Percentiles rank a stretch among this genome's conserved stretches.
Evolutionary conservation across 108 stramenopile species (phyloP).

Genomic region (Cylindrotheca closterium): DNA sequence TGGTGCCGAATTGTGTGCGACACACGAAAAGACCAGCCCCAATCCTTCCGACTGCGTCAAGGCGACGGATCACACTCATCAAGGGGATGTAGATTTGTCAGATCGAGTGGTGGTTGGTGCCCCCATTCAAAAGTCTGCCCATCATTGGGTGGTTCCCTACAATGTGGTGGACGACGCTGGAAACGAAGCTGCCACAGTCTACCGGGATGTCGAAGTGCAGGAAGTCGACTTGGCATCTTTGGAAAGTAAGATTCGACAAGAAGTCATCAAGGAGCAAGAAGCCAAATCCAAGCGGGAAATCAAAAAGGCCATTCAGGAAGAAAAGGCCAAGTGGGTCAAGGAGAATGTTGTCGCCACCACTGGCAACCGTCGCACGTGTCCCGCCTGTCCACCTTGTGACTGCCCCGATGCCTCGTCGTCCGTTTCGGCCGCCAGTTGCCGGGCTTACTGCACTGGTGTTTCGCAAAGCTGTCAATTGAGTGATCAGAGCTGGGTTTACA

Average conservation of each 20-base stretch:
- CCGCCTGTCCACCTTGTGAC: constrained; percentile 30
- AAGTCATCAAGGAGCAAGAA: constrained; percentile 35
- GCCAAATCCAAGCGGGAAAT: constrained; percentile 43
- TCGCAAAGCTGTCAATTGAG: constrained; percentile 25
- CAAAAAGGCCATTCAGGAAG: constrained; percentile 47
- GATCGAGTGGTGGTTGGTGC: constrained; percentile 67
- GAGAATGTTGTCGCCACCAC: constrained; percentile 15
- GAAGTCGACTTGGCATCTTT: constrained; percentile 72
- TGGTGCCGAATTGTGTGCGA: constrained; percentile 87
- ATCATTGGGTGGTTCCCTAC: constrained; percentile 85
- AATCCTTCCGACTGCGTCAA: constrained; percentile 61
- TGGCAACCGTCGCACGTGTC: constrained; percentile 23
- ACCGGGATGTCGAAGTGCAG: constrained; percentile 75
- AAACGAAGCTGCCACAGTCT: constrained; percentile 75
- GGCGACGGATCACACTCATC: constrained; percentile 77
- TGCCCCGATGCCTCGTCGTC: constrained; percentile 15
- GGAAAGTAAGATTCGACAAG: constrained; percentile 50
- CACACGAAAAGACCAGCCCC: constrained; percentile 46
- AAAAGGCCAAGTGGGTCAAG: constrained; percentile 40
- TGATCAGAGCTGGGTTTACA: constrained; percentile 21
- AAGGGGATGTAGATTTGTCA: constrained; percentile 71
- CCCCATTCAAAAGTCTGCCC: constrained; percentile 55
- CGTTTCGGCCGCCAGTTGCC: constrained; percentile 9
- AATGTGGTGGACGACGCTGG: constrained; percentile 85
- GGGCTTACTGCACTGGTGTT: constrained; percentile 14